These are phyloP conservation scores for Baorangia bicolor DNA, from an alignment of 768 basidiomycete species.

Conservation along the genomic window DNA sequence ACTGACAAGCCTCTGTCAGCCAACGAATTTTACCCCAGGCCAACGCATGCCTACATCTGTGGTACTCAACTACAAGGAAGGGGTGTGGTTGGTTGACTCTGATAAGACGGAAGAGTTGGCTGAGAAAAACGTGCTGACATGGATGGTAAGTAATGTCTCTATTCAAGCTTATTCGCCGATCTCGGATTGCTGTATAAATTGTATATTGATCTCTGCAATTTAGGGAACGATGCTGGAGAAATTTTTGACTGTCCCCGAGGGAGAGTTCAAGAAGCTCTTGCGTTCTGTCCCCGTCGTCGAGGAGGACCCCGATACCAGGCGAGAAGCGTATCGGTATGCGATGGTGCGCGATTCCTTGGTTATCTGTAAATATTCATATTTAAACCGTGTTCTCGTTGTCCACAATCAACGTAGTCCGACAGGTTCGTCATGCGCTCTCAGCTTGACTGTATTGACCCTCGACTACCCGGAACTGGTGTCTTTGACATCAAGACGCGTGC, in stretches of 20 bases:
- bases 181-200: background rate
- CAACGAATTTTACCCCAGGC: slow-evolving; percentile 67
- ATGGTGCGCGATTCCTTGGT: slow-evolving; percentile 48
- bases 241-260: slow-evolving; percentile 66
- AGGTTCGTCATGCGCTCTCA: slow-evolving; percentile 91
- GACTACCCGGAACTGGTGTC: slow-evolving; percentile 85
- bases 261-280: slow-evolving; percentile 59
- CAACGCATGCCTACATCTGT: slow-evolving; percentile 77
- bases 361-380: background rate
- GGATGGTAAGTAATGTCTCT: slow-evolving; percentile 52
- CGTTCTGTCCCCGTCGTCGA: slow-evolving; percentile 34
- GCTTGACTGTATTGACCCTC: slow-evolving; percentile 79
- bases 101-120: slow-evolving; percentile 40
- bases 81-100: slow-evolving; percentile 67
- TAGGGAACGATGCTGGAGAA: slow-evolving; percentile 91
- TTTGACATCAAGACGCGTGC: slow-evolving; percentile 98
- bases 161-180: background rate
- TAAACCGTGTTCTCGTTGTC: background rate
- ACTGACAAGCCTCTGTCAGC: slow-evolving; percentile 37
- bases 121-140: slow-evolving; percentile 70
- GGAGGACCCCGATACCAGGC: slow-evolving; percentile 35
- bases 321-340: slow-evolving; percentile 85
- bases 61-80: slow-evolving; percentile 60
- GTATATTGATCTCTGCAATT: background rate
- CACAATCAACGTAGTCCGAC: slow-evolving; percentile 30